Percentiles rank a stretch among this genome's conserved stretches.
phyloP scores from a whole-genome alignment of 2,329 filamentous ascomycete genomes.

The Penicillium psychrosexuale region DNA sequence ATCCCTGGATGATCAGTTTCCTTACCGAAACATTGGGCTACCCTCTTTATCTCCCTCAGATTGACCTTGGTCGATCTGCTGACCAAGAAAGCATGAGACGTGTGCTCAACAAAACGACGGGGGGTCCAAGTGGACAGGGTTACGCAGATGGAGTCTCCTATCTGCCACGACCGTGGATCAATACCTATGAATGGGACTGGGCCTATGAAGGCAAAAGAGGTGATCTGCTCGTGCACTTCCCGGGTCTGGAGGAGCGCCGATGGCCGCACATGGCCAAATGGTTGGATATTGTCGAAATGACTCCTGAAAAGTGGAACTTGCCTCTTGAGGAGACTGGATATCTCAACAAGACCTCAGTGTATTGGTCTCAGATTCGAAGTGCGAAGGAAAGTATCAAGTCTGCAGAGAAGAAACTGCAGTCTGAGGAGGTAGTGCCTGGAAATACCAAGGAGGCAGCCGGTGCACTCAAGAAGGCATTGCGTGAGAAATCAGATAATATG shows the following conservation, averaged over 20 bases:
- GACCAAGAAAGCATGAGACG: constrained; percentile 25
- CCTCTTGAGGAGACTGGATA: constrained; percentile 25
- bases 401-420: not conserved
- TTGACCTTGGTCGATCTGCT: constrained; percentile 17
- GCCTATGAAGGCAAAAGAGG: constrained; percentile 28
- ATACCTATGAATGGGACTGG: constrained; percentile 27
- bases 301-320: constrained; percentile 21
- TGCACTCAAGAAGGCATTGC: not conserved
- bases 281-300: constrained; percentile 23
- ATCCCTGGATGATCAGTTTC: constrained; percentile 33
- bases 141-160: constrained; percentile 19
- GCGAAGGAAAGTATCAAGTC: constrained; percentile 1
- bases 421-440: not conserved
- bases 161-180: constrained; percentile 28
- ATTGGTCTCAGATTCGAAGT: constrained; percentile 18
- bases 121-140: constrained; percentile 12
- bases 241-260: constrained; percentile 25
- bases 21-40: constrained; percentile 30
- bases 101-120: constrained; percentile 20
- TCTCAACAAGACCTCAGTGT: constrained; percentile 14
- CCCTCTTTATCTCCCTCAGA: constrained; percentile 21
- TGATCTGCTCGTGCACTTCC: constrained; percentile 32
- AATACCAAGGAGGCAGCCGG: not conserved
- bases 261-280: constrained; percentile 27
- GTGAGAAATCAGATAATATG: constrained; percentile 2